Percentiles rank a stretch among this genome's conserved stretches.
Evolutionary conservation across 2,329 filamentous ascomycete genomes (phyloP).

Genomic region (Dactylellina cionopaga): DNA sequence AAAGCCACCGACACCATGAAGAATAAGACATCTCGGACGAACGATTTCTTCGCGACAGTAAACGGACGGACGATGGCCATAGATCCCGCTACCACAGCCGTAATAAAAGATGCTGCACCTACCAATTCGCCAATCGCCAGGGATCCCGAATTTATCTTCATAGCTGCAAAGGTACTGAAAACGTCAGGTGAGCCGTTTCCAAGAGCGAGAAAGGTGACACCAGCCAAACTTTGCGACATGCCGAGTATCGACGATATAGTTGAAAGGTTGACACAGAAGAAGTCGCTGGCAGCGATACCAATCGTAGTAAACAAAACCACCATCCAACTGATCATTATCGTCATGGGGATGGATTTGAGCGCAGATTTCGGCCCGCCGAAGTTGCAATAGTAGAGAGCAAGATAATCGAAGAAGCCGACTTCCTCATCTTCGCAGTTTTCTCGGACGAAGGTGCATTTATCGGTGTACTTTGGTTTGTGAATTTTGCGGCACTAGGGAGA

Average conservation of each 20-base stretch:
- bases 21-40: constrained; percentile 89
- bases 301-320: constrained; percentile 93
- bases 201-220: constrained; percentile 95
- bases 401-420: constrained; percentile 87
- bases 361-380: constrained; percentile 64
- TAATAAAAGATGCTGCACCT: constrained; percentile 94
- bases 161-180: constrained; percentile 97
- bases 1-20: constrained; percentile 88
- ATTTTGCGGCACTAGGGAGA: constrained; percentile 79
- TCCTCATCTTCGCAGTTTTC: constrained; percentile 87
- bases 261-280: constrained; percentile 95
- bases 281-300: constrained; percentile 96
- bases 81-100: constrained; percentile 91
- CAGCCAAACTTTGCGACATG: constrained; percentile 85
- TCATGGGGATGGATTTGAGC: constrained; percentile 79
- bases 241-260: constrained; percentile 89
- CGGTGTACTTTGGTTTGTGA: constrained; percentile 70
- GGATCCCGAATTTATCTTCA: constrained; percentile 96
- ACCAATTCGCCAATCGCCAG: constrained; percentile 95
- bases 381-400: constrained; percentile 88
- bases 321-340: constrained; percentile 81
- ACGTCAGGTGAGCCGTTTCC: constrained; percentile 98
- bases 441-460: constrained; percentile 88
- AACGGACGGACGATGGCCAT: constrained; percentile 98
- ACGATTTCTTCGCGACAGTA: constrained; percentile 86